These are phyloP conservation scores for Aphanocladium album DNA, from an alignment of 2,329 filamentous ascomycete species.

Conservation along the genomic window DNA sequence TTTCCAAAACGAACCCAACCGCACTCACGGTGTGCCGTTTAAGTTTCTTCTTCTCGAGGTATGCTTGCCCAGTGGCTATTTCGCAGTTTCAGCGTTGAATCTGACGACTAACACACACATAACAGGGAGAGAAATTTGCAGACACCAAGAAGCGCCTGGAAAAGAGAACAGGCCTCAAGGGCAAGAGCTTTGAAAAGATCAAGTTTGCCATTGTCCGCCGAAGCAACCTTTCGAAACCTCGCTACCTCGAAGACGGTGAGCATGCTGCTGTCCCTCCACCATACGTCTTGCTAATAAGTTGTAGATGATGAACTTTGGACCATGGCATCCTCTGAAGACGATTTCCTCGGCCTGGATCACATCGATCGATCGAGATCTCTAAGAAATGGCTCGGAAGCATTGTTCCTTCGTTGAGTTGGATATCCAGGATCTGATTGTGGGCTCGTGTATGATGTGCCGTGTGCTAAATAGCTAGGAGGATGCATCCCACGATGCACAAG, in stretches of 20 bases:
- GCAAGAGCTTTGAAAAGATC: slow-evolving; percentile 97
- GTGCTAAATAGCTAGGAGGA: slow-evolving; percentile 2
- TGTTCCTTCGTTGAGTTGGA: slow-evolving; percentile 48
- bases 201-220: slow-evolving; percentile 82
- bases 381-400: slow-evolving; percentile 57
- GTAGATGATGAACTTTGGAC: slow-evolving; percentile 57
- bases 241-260: slow-evolving; percentile 84
- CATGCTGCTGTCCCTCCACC: slow-evolving; percentile 6
- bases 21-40: slow-evolving; percentile 86
- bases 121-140: slow-evolving; percentile 73
- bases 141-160: slow-evolving; percentile 94
- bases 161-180: slow-evolving; percentile 88
- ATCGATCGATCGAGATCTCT: slow-evolving; percentile 54
- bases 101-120: too few species aligned
- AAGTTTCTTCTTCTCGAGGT: slow-evolving; percentile 80
- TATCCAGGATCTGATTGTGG: not conserved
- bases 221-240: slow-evolving; percentile 68
- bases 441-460: slow-evolving; percentile 10
- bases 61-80: slow-evolving; percentile 26
- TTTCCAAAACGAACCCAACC: slow-evolving; percentile 83
- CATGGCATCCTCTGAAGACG: slow-evolving; percentile 48
- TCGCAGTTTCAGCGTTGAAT: not conserved
- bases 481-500: slow-evolving; percentile 2
- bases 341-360: slow-evolving; percentile 62
- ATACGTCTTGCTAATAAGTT: slow-evolving; percentile 17